These are phyloP conservation scores for Prunus kanzakura DNA, from an alignment of 306 rosid species.

Conservation along the genomic window DNA sequence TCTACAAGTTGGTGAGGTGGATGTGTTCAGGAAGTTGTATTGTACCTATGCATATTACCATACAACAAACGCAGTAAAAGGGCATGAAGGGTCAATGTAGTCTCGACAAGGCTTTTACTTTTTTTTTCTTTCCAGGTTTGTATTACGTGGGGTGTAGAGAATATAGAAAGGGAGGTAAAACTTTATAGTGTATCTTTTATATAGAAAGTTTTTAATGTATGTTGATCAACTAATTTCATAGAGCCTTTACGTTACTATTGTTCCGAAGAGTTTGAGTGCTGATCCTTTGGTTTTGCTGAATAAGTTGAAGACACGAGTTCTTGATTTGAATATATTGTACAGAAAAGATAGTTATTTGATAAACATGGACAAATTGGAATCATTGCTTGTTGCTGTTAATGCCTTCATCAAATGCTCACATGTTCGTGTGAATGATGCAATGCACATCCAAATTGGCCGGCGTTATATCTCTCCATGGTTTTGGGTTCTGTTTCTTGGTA, in stretches of 20 bases:
- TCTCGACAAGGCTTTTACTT: constrained; percentile 13
- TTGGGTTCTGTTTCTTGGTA: too few species aligned
- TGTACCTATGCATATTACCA: background rate
- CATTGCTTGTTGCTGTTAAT: background rate
- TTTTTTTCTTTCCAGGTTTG: constrained; percentile 27
- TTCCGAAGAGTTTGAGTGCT: constrained; percentile 11
- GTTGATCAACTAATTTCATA: constrained; percentile 33
- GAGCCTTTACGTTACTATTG: constrained; percentile 24
- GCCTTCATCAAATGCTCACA: background rate
- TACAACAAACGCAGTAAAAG: constrained; percentile 23
- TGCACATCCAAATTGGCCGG: too few species aligned
- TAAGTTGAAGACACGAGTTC: background rate
- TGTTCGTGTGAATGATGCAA: background rate
- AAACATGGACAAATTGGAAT: background rate
- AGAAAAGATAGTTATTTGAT: background rate
- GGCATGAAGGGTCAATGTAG: constrained; percentile 22
- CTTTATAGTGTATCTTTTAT: constrained; percentile 8
- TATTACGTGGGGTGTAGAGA: constrained; percentile 23
- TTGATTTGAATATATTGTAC: background rate
- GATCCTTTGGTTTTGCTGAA: constrained; percentile 6
- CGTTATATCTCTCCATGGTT: too few species aligned
- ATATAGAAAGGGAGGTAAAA: constrained; percentile 19
- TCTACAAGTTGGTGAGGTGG: constrained; percentile 21
- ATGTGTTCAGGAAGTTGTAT: background rate
- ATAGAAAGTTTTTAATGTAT: constrained; percentile 14